phyloP scores from a whole-genome alignment of 345 rosid species.

The Salix dunnii region DNA sequence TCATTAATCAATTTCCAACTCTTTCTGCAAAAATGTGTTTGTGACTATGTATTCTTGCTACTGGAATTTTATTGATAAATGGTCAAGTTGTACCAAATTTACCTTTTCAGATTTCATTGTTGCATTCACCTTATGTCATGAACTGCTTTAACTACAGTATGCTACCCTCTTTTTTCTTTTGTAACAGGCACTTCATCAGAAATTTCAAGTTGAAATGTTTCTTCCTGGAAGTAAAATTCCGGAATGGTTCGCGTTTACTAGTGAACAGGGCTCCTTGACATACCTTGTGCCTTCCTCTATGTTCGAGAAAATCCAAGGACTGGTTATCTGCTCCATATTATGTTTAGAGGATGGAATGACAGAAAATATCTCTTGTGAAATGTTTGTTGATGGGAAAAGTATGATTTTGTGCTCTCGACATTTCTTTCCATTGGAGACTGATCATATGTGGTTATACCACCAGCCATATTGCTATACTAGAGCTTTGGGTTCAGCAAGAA shows the following conservation, averaged over 20 bases:
- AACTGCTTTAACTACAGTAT: neutral
- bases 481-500: too few species aligned
- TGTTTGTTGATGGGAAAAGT: neutral
- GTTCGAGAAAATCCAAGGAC: neutral
- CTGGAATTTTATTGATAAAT: neutral
- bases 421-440: neutral
- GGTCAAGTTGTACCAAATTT: neutral
- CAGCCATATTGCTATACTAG: neutral
- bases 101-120: neutral
- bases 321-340: neutral
- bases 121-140: neutral
- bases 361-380: neutral
- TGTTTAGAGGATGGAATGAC: neutral
- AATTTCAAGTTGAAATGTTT: slow-evolving; percentile 10
- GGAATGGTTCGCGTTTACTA: slow-evolving; percentile 3
- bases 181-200: slow-evolving; percentile 5
- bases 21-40: neutral
- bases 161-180: neutral
- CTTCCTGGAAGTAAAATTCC: slow-evolving; percentile 20
- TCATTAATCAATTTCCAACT: neutral
- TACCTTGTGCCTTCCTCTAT: neutral
- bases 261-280: slow-evolving; percentile 4
- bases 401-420: neutral
- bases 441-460: neutral
- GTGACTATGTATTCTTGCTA: neutral